Conservation (phyloP, 2,329 filamentous ascomycete species). For the Moelleriella libera region DNA sequence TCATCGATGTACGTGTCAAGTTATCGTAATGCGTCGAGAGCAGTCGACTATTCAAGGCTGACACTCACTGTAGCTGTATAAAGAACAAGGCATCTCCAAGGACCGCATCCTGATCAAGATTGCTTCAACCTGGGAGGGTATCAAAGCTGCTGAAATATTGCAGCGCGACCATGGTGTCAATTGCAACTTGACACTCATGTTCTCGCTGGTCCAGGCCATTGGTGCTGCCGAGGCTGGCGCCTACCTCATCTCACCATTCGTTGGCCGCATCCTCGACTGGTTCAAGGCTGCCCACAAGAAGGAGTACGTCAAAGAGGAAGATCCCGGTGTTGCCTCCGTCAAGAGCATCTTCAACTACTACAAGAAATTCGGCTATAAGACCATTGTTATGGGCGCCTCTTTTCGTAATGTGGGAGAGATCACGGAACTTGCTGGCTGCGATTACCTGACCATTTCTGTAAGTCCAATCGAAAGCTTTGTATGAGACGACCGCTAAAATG, state of each 20-base stretch:
- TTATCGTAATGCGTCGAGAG: background rate
- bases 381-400: constrained; percentile 98
- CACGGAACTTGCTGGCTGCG: constrained; percentile 93
- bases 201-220: constrained; percentile 89
- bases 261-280: constrained; percentile 98
- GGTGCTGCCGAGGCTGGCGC: constrained; percentile 88
- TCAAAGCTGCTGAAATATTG: constrained; percentile 95
- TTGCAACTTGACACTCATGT: constrained; percentile 98
- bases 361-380: constrained; percentile 99
- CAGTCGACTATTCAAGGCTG: background rate
- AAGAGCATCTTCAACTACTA: constrained; percentile 99
- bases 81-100: constrained; percentile 80
- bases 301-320: constrained; percentile 77
- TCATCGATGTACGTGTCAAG: constrained; percentile 62
- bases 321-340: constrained; percentile 93
- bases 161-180: constrained; percentile 94
- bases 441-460: constrained; percentile 97
- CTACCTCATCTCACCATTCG: constrained; percentile 98
- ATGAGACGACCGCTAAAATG: constrained; percentile 4
- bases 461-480: constrained; percentile 19
- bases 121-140: constrained; percentile 98
- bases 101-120: constrained; percentile 97
- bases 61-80: constrained; percentile 60
- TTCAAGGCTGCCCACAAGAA: constrained; percentile 95
- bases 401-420: constrained; percentile 97